Conservation (phyloP, 148 eudicot species). For the Camellia granthamiana region DNA sequence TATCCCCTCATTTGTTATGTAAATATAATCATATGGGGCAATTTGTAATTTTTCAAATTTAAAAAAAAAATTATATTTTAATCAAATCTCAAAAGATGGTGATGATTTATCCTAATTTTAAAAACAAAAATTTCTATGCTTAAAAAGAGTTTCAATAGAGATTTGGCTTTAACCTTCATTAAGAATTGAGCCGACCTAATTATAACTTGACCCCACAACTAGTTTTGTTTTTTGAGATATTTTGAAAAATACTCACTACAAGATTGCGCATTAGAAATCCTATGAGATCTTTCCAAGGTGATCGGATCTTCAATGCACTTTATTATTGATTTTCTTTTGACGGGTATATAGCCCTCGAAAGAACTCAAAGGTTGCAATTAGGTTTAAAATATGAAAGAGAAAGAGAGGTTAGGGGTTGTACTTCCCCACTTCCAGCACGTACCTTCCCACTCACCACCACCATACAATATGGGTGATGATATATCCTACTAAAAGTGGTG, state of each 20-base stretch:
- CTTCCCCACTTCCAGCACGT: neutral
- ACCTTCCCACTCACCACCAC: neutral
- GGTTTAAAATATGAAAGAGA: neutral
- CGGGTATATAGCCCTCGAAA: neutral
- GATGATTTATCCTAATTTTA: no score
- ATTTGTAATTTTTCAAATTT: no score
- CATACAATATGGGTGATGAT: neutral
- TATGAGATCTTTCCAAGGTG: neutral
- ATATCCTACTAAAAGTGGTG: no score
- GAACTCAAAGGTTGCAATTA: neutral
- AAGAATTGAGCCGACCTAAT: no score
- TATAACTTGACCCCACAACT: no score
- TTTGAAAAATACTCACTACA: neutral
- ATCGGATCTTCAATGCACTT: neutral
- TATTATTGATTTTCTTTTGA: neutral
- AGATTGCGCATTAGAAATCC: neutral
- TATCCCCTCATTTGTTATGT: no score
- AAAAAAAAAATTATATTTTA: no score
- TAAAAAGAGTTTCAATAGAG: no score
- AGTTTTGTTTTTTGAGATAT: neutral
- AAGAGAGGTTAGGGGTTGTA: neutral
- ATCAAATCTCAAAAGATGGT: no score
- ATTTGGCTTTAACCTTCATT: no score
- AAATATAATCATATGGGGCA: fast-evolving
- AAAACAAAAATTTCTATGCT: no score